These are phyloP conservation scores for Tetrapisispora taiwanensis DNA, from an alignment of 805 yeast genomes.

Conservation along the genomic window DNA sequence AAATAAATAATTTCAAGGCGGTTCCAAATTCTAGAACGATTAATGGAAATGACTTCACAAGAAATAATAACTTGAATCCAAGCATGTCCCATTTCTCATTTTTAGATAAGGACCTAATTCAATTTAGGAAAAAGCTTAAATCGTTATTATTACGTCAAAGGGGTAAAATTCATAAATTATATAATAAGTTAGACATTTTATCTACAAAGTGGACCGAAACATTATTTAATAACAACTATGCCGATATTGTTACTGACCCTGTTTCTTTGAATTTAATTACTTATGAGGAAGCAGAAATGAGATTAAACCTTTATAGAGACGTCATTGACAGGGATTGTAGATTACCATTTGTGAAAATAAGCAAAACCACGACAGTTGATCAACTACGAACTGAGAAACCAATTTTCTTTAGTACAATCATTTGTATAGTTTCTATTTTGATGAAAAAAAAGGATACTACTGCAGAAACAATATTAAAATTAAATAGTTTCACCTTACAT, in stretches of 20 bases:
- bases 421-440: constrained; percentile 48
- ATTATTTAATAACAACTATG: constrained; percentile 36
- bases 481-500: constrained; percentile 46
- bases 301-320: constrained; percentile 43
- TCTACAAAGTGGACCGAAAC: constrained; percentile 38
- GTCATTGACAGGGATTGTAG: constrained; percentile 36
- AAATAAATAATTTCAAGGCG: background rate
- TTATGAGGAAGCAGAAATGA: constrained; percentile 44
- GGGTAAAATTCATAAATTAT: constrained; percentile 31
- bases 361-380: constrained; percentile 35
- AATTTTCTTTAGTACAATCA: constrained; percentile 49
- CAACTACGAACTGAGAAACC: constrained; percentile 46
- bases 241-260: constrained; percentile 40
- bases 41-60: background rate
- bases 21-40: background rate
- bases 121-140: constrained; percentile 20
- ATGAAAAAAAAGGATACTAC: constrained; percentile 26
- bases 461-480: constrained; percentile 34
- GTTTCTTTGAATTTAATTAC: constrained; percentile 49
- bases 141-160: constrained; percentile 18
- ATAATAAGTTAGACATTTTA: constrained; percentile 34
- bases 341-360: constrained; percentile 48
- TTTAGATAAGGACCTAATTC: background rate
- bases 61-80: no score
- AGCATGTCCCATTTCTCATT: background rate